A percentile compares a stretch with the other conserved stretches of the same genome.
Conservation (phyloP, 2,329 filamentous ascomycete genomes). For the Xylaria sp. region DNA sequence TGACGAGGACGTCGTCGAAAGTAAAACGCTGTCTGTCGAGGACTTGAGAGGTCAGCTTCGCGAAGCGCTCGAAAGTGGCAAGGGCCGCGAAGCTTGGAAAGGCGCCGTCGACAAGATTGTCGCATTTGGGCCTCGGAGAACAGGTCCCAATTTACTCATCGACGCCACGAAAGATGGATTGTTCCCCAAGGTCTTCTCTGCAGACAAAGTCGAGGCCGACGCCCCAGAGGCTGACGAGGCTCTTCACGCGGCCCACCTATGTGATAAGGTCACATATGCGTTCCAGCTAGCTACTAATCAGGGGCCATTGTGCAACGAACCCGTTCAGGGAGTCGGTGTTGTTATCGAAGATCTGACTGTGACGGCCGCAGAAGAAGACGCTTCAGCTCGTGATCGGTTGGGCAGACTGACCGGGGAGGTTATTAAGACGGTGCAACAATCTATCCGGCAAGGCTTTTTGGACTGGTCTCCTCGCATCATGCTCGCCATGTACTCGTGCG, state of each 20-base stretch:
- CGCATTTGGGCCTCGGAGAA: conserved; percentile 88
- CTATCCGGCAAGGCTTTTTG: conserved; percentile 86
- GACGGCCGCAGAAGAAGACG: conserved; percentile 61
- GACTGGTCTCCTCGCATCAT: conserved; percentile 97
- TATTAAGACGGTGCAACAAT: conserved; percentile 86
- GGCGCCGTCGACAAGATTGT: conserved; percentile 81
- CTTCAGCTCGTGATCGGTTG: conserved; percentile 72
- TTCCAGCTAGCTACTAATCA: conserved; percentile 93
- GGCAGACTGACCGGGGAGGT: conserved; percentile 91
- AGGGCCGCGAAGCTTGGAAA: conserved; percentile 81
- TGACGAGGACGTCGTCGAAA: conserved; percentile 68
- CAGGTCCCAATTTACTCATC: conserved; percentile 89
- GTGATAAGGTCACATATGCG: conserved; percentile 90
- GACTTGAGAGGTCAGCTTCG: conserved; percentile 83
- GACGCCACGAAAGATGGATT: conserved; percentile 80
- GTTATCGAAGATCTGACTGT: conserved; percentile 84
- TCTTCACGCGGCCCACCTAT: conserved; percentile 74
- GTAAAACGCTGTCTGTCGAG: conserved; percentile 72
- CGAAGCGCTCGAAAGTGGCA: conserved; percentile 74
- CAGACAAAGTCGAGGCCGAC: conserved; percentile 49
- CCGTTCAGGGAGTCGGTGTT: conserved; percentile 91
- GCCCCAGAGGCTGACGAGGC: conserved; percentile 59
- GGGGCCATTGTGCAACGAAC: conserved; percentile 91
- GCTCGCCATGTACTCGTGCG: conserved; percentile 97
- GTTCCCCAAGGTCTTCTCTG: conserved; percentile 73